Conservation (phyloP, 768 basidiomycete species). For the Glaciozyma martinii region DNA sequence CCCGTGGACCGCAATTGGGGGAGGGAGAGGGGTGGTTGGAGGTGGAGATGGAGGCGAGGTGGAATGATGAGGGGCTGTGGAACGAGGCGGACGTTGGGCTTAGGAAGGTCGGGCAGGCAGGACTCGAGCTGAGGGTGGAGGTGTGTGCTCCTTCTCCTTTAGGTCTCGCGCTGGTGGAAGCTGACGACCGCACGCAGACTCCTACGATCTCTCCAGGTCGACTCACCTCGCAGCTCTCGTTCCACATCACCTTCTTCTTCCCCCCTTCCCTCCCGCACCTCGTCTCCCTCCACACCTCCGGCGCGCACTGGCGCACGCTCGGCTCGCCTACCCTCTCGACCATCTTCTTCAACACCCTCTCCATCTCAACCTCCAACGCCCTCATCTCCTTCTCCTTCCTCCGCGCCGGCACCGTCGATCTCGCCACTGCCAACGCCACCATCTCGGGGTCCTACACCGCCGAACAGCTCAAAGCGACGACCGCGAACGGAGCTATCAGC, state of each 20-base stretch:
- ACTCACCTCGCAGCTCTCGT: slow-evolving; percentile 8
- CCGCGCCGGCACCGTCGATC: not conserved
- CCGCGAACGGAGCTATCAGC: not conserved
- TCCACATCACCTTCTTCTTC: slow-evolving; percentile 14
- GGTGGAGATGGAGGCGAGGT: slow-evolving; percentile 6
- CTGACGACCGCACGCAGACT: not conserved
- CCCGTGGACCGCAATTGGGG: not conserved
- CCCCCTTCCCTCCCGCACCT: not conserved
- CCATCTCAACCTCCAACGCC: slow-evolving; percentile 1
- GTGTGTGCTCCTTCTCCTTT: not conserved
- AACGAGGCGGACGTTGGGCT: not conserved
- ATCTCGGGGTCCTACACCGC: not conserved
- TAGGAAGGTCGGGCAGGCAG: slow-evolving; percentile 2
- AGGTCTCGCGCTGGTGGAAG: too few species aligned
- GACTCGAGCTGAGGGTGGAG: not conserved
- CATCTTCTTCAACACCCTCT: not conserved
- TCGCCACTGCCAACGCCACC: not conserved
- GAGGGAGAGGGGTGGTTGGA: not conserved
- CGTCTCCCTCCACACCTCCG: slow-evolving; percentile 5
- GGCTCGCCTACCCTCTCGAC: slow-evolving; percentile 2
- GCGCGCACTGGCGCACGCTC: slow-evolving; percentile 4
- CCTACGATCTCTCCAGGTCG: not conserved
- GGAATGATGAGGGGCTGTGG: slow-evolving; percentile 10
- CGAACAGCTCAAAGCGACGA: not conserved
- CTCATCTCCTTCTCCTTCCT: not conserved